phyloP scores from a whole-genome alignment of 805 yeast species.

The Ogataea pignaliae region DNA sequence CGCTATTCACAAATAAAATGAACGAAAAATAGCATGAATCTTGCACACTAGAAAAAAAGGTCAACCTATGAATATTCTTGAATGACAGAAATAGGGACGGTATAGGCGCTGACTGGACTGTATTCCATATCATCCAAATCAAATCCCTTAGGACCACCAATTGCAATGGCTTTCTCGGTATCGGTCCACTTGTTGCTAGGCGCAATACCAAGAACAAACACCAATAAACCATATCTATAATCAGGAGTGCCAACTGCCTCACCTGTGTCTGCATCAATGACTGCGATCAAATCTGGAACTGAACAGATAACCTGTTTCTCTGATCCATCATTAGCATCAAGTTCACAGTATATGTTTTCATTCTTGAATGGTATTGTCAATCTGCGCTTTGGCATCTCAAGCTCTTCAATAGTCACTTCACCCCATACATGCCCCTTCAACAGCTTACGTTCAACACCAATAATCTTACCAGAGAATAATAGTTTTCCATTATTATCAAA shows the following conservation, averaged over 20 bases:
- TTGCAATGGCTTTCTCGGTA: slow-evolving; percentile 31
- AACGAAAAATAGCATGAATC: too few relatives aligned
- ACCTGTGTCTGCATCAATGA: slow-evolving; percentile 38
- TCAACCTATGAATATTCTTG: slow-evolving; percentile 30
- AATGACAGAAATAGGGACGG: slow-evolving; percentile 35
- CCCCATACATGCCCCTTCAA: slow-evolving; percentile 43
- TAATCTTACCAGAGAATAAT: slow-evolving; percentile 39
- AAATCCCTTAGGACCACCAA: slow-evolving; percentile 41
- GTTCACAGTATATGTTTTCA: slow-evolving; percentile 37
- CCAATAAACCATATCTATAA: slow-evolving; percentile 40
- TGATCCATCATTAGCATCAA: slow-evolving; percentile 23
- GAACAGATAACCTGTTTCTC: slow-evolving; percentile 32
- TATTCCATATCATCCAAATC: slow-evolving; percentile 30
- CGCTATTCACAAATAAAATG: too few relatives aligned
- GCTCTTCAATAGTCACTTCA: slow-evolving; percentile 29
- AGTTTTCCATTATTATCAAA: slow-evolving; percentile 15
- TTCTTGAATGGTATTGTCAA: slow-evolving; percentile 44
- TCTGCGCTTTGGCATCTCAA: slow-evolving; percentile 9
- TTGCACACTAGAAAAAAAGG: too few relatives aligned
- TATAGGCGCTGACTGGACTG: slow-evolving; percentile 33
- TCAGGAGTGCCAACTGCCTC: slow-evolving; percentile 48
- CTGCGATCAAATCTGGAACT: slow-evolving; percentile 44
- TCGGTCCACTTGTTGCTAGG: slow-evolving; percentile 35
- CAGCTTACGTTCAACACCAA: slow-evolving; percentile 38
- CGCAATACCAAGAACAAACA: slow-evolving; percentile 38